These are phyloP conservation scores for Periconia macrospinosa DNA, from an alignment of 2,329 filamentous ascomycete species.

Conservation along the genomic window DNA sequence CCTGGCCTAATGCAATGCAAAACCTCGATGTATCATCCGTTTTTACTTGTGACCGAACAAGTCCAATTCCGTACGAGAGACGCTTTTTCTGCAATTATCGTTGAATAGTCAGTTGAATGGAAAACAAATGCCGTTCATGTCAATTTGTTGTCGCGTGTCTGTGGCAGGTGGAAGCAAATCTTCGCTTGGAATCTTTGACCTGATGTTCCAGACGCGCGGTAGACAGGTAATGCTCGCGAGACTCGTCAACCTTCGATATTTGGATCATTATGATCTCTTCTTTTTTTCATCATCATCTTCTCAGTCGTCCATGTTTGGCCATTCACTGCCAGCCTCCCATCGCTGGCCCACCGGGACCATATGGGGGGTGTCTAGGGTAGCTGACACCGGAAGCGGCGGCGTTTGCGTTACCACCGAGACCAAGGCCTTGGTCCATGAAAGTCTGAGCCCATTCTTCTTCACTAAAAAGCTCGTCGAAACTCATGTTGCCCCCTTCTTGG, in stretches of 20 bases:
- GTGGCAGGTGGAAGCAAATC: no score
- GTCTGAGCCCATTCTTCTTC: constrained; percentile 46
- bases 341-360: constrained; percentile 20
- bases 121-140: neutral
- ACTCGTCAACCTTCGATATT: neutral
- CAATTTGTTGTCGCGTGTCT: neutral
- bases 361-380: constrained; percentile 20
- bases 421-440: constrained; percentile 39
- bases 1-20: constrained; percentile 1
- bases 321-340: constrained; percentile 20
- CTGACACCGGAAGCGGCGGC: constrained; percentile 11
- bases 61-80: neutral
- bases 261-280: neutral
- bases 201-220: neutral
- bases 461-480: constrained; percentile 42
- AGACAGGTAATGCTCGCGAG: no score
- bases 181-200: no score
- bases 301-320: neutral
- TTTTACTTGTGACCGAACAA: neutral
- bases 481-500: constrained; percentile 26
- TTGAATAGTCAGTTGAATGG: neutral
- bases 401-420: constrained; percentile 19
- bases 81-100: neutral
- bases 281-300: neutral
- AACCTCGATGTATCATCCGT: neutral